Percentiles rank a stretch among this genome's conserved stretches.
These are phyloP conservation scores for Podila horticola DNA, from an alignment of 192 early-diverging fungal species.

Conservation along the genomic window DNA sequence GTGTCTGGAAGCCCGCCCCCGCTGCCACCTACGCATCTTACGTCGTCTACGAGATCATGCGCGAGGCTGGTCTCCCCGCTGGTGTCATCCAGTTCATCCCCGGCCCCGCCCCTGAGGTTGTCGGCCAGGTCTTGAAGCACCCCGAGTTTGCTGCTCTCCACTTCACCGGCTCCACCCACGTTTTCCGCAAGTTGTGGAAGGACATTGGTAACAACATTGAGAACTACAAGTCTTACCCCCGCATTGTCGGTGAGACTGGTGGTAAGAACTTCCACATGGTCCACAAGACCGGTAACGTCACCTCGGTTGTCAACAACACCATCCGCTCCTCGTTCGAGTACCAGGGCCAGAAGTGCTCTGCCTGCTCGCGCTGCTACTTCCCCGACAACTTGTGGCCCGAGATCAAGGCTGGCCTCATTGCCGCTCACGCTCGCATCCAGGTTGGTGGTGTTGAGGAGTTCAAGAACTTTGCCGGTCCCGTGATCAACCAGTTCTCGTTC, in stretches of 20 bases:
- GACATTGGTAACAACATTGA: conserved; percentile 93
- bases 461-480: conserved; percentile 86
- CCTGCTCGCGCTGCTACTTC: conserved; percentile 91
- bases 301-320: conserved; percentile 87
- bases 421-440: conserved; percentile 80
- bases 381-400: conserved; percentile 84
- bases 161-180: conserved; percentile 93
- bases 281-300: conserved; percentile 82
- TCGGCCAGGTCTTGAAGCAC: conserved; percentile 81
- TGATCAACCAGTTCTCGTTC: conserved; percentile 93
- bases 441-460: conserved; percentile 88
- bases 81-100: conserved; percentile 99
- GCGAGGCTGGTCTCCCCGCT: conserved; percentile 95
- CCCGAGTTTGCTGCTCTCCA: conserved; percentile 97
- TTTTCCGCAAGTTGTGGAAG: conserved; percentile 95
- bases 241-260: conserved; percentile 98
- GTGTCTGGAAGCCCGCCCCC: conserved; percentile 97
- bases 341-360: conserved; percentile 99
- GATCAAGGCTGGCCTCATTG: conserved; percentile 74
- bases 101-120: conserved; percentile 85
- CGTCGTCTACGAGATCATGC: conserved; percentile 88
- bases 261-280: conserved; percentile 99
- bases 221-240: conserved; percentile 91
- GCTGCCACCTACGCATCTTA: conserved; percentile 91
- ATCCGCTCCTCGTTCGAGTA: conserved; percentile 96